Conservation (phyloP, 129 eudicot species). For the Deinandra increscens region DNA sequence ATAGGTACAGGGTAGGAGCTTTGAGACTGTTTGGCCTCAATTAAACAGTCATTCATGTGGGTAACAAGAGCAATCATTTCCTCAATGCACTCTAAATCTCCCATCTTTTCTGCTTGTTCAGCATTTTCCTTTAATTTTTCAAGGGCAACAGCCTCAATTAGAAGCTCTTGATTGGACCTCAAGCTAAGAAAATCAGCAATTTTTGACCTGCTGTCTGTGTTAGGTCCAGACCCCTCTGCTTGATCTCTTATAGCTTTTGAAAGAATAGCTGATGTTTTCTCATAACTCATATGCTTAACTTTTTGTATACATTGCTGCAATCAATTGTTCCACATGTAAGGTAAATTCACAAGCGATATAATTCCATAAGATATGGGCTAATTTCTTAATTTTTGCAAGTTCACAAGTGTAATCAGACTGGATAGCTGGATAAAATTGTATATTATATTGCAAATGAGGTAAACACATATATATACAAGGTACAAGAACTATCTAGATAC, state of each 20-base stretch:
- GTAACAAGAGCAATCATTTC: constrained; percentile 73
- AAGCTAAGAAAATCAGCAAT: constrained; percentile 72
- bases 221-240: constrained; percentile 71
- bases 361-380: neutral
- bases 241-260: constrained; percentile 68
- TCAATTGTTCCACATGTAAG: constrained; percentile 16
- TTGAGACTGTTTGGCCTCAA: constrained; percentile 66
- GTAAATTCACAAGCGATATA: neutral
- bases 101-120: constrained; percentile 82
- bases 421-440: too few relatives aligned
- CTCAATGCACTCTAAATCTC: constrained; percentile 75
- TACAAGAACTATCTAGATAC: too few relatives aligned
- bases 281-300: constrained; percentile 52
- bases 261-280: constrained; percentile 51
- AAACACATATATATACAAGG: too few relatives aligned
- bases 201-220: constrained; percentile 53
- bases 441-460: too few relatives aligned
- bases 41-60: constrained; percentile 72
- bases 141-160: constrained; percentile 92
- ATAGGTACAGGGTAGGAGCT: constrained; percentile 61
- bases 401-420: too few relatives aligned
- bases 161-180: constrained; percentile 82
- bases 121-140: constrained; percentile 89
- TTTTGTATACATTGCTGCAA: constrained; percentile 70
- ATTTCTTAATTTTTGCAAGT: neutral